Evolutionary conservation across 768 basidiomycete genomes (phyloP).

Genomic region (Leccinum sublutescens): DNA sequence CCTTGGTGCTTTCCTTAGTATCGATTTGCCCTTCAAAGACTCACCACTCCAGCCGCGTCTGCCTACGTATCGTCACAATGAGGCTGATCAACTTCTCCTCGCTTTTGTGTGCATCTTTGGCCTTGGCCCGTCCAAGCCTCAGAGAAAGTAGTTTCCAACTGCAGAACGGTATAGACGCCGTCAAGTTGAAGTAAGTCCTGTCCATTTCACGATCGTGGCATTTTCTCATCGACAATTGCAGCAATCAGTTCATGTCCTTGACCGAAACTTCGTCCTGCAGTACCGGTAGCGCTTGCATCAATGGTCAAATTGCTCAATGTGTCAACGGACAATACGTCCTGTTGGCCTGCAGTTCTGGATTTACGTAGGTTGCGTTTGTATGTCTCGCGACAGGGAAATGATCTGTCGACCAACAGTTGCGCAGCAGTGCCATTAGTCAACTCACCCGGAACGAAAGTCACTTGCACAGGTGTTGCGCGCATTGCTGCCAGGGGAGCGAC

Average conservation of each 20-base stretch:
- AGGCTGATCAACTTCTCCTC: not conserved
- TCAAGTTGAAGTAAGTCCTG: slow-evolving; percentile 43
- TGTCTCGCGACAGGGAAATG: not conserved
- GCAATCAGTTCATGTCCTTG: slow-evolving; percentile 20
- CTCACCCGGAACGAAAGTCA: slow-evolving; percentile 46
- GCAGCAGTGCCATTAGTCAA: slow-evolving; percentile 51
- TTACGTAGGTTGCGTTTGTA: slow-evolving; percentile 10
- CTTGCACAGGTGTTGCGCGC: slow-evolving; percentile 49
- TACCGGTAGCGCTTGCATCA: slow-evolving; percentile 48
- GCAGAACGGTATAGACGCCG: slow-evolving; percentile 42
- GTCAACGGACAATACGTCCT: slow-evolving; percentile 41
- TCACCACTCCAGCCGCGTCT: not conserved
- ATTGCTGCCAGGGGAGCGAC: slow-evolving; percentile 39
- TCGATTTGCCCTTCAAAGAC: not conserved
- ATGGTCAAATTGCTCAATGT: slow-evolving; percentile 54
- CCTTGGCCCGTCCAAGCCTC: slow-evolving; percentile 37
- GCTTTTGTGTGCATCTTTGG: slow-evolving; percentile 26
- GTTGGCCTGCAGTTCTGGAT: slow-evolving; percentile 19
- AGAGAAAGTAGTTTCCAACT: slow-evolving; percentile 33
- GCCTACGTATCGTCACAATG: not conserved
- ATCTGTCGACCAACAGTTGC: slow-evolving; percentile 10
- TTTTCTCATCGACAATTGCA: slow-evolving; percentile 42
- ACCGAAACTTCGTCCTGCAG: slow-evolving; percentile 35
- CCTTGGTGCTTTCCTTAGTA: not conserved
- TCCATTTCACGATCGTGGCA: slow-evolving; percentile 43